Conservation (phyloP, 257 asterid species). For the Paulownia fortunei region DNA sequence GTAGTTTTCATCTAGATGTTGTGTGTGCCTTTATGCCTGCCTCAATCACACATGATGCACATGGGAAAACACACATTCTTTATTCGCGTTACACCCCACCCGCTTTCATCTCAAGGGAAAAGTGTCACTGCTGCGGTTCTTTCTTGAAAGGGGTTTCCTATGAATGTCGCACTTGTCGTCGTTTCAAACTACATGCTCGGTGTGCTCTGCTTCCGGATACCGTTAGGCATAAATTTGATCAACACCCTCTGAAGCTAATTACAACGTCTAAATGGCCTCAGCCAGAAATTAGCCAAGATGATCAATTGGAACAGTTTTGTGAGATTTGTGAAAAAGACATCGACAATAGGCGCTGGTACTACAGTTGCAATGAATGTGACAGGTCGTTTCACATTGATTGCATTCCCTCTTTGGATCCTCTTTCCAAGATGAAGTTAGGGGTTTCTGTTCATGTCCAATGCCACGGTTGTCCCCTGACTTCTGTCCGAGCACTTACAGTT, state of each 20-base stretch:
- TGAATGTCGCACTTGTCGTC: neutral
- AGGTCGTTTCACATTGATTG: neutral
- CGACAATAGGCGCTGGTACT: neutral
- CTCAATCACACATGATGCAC: neutral
- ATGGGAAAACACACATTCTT: neutral
- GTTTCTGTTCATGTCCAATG: neutral
- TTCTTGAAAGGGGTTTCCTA: neutral
- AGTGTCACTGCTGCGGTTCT: neutral
- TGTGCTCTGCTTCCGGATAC: no score
- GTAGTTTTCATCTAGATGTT: no score
- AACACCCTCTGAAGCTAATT: neutral
- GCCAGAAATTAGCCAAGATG: neutral
- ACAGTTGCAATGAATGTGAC: neutral
- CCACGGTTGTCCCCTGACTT: neutral
- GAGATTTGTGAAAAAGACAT: neutral
- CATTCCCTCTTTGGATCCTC: neutral
- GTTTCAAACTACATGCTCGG: no score
- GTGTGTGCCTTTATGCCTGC: no score
- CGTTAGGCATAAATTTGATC: neutral
- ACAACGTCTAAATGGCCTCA: neutral
- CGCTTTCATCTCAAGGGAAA: neutral
- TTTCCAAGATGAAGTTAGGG: neutral
- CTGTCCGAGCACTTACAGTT: neutral
- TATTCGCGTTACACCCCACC: neutral
- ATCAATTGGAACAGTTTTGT: neutral